These are phyloP conservation scores for Cryptococcus maquisensis DNA, from an alignment of 1,284 basidiomycete genomes.

Conservation along the genomic window DNA sequence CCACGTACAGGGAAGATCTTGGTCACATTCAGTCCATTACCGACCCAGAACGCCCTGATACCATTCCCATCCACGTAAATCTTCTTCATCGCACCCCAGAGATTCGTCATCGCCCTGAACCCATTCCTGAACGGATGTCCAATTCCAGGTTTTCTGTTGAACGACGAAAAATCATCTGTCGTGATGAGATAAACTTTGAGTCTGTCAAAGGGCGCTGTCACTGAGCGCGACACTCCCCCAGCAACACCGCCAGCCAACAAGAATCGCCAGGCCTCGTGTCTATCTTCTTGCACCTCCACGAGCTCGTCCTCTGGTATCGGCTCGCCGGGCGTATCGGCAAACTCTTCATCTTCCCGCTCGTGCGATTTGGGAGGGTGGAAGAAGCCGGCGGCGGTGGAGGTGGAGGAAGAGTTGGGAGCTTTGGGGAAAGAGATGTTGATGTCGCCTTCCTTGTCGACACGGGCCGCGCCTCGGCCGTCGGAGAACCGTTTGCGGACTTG, in stretches of 20 bases:
- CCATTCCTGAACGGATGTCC: constrained; percentile 30
- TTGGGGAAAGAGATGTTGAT: constrained; percentile 46
- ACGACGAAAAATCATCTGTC: constrained; percentile 41
- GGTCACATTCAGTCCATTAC: constrained; percentile 56
- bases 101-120: constrained; percentile 59
- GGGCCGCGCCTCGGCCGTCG: constrained; percentile 69
- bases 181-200: constrained; percentile 97
- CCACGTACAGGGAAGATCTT: constrained; percentile 78
- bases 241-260: constrained; percentile 90
- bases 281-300: constrained; percentile 61
- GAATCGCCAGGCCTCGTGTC: constrained; percentile 77
- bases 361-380: constrained; percentile 15
- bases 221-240: constrained; percentile 89
- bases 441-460: constrained; percentile 81
- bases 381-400: constrained; percentile 24
- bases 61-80: constrained; percentile 84
- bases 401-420: constrained; percentile 16
- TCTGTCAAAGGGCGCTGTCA: constrained; percentile 96
- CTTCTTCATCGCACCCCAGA: constrained; percentile 66
- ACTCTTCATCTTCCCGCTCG: constrained; percentile 47
- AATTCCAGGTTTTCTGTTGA: constrained; percentile 28
- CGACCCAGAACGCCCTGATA: constrained; percentile 84
- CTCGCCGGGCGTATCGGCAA: constrained; percentile 50
- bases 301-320: constrained; percentile 61
- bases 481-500: constrained; percentile 67